These are phyloP conservation scores for Ogataea kodamae DNA, from an alignment of 805 yeast species.

Conservation along the genomic window DNA sequence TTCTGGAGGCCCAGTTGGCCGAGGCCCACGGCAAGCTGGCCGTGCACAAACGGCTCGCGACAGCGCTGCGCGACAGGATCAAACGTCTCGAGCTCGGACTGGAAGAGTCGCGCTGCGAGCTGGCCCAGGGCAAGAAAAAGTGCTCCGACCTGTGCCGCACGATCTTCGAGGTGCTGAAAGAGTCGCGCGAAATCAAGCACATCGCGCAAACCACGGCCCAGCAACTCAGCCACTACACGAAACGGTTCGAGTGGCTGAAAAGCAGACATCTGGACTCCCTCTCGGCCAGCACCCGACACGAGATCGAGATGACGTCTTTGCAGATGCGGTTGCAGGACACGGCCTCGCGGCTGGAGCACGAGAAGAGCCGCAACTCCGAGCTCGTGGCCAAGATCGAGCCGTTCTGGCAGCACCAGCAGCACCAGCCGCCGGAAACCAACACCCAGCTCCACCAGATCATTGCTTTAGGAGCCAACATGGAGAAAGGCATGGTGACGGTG, in stretches of 20 bases:
- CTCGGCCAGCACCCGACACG: constrained; percentile 13
- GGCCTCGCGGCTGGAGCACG: constrained; percentile 46
- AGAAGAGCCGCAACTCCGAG: constrained; percentile 37
- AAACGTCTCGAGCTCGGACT: constrained; percentile 8
- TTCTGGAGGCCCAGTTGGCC: constrained; percentile 6
- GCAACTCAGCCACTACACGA: constrained; percentile 11
- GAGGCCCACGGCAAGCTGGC: constrained; percentile 8
- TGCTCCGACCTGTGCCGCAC: constrained; percentile 1
- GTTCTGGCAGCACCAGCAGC: not conserved
- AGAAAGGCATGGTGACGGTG: constrained; percentile 6
- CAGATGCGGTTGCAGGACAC: constrained; percentile 39
- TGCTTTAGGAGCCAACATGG: constrained; percentile 8
- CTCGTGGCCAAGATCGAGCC: constrained; percentile 18
- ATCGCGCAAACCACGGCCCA: constrained; percentile 6
- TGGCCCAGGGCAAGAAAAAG: constrained; percentile 8
- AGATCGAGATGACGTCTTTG: constrained; percentile 30
- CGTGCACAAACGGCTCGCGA: constrained; percentile 6
- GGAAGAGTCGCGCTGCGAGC: constrained; percentile 2
- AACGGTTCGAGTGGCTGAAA: constrained; percentile 17
- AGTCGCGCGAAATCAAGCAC: constrained; percentile 12
- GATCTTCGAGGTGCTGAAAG: constrained; percentile 7
- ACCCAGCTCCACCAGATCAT: constrained; percentile 4
- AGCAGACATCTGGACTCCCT: constrained; percentile 9
- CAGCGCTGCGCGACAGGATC: constrained; percentile 10
- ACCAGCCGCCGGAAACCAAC: not conserved